Evolutionary conservation across 2,329 filamentous ascomycete genomes (phyloP), one percentile per base, ranked within the genome.

Genomic region (Rutstroemia sp.): DNA sequence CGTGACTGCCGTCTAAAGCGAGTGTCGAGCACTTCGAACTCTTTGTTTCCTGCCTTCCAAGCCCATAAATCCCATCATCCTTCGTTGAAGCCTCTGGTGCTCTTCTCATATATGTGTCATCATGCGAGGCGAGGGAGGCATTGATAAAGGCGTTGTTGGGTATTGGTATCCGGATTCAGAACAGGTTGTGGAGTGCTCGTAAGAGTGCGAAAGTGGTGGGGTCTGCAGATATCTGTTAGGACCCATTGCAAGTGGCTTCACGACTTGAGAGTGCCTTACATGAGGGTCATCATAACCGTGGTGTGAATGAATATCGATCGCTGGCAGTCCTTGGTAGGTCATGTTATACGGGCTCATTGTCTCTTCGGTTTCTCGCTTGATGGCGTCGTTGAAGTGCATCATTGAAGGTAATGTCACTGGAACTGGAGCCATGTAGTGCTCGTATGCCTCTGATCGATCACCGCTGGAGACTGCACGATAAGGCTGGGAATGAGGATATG

Each of bases 171-270:
- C 78, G 59, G 78, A 74, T 64, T 85, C 82, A 34, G 81, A 85
- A 70, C 81, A 82, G 66, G 75, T 78, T 59, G 80, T 74, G 52
- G 85, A 88, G 69, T 83, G 80, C 66, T 88, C 85, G 71, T 84
- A 88, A 27, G 83, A 86, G 70, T 87, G 85, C 66, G 85, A 87
- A 65, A 90, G 81, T 68, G 87, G 85, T 74, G 87, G 87, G 71
- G 87, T 90, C 87, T 91, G 74, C 27, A 54, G 25, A 52, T 58
- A 54, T 42, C 42, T 57, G 55, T 66, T 58, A 66, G 62, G 50
- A 34, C 58, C 41, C 48, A 54, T 42, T 58, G 18, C 41, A 49
- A 49, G 51, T 49, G 55, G 34, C 46, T 51, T 51, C 37, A 23
- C 51, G 54, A 54, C 51, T 56, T 49, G 52, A 57, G 54, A 75